Base-by-base conservation (phyloP, 257 asterid genomes). In the Primulina eburnea region DNA sequence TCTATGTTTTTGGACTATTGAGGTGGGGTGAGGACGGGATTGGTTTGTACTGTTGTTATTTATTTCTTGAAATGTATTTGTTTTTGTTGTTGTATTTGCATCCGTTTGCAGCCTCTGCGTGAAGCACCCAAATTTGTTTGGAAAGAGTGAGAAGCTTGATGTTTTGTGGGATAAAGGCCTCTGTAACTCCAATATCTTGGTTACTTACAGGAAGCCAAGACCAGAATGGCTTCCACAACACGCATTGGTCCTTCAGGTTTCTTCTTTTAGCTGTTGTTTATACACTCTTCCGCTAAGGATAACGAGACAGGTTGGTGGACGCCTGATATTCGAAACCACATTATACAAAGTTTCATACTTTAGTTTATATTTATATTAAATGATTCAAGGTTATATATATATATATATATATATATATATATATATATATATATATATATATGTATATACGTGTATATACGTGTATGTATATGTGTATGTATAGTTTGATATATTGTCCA, bases 111-210 rank as follows among this genome's bases (percentile, higher is more conserved):
- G 99, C 79, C 96, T 94, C 65, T 91, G 96, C 74, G 79, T 91
- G 74, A 94, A 94, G 82, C 99, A 94, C 74, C 96, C 96, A 16
- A 94, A 91, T 84, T 81, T 94, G 64, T 94, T 94, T 64, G 99
- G 99, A 68, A 91, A 88, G 80, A 84, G 97, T 53, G 99, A 94
- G 86, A 94, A 94, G 90, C 97, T 94, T 53, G 96, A 91, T 81
- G 79, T 94, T 71, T 82, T 81, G 78, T 94, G 96, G 89, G 97
- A 94, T 70, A 94, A 94, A 80, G 99, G 99, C 52, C 87, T 94
- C 6, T 91, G 92, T 76, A 97, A 94, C 84, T 91, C 97, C 77
- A 91, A 86, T 75, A 59, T 94, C 65, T 80, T 84, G 81, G 73
- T 91, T 67, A 88, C 97, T 40, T 89, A 84, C 74, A 84, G 95